Evolutionary conservation across 2,329 filamentous ascomycete genomes (phyloP), one percentile per base, ranked within the genome.

Genomic region (Alternaria hordeiaustralica): DNA sequence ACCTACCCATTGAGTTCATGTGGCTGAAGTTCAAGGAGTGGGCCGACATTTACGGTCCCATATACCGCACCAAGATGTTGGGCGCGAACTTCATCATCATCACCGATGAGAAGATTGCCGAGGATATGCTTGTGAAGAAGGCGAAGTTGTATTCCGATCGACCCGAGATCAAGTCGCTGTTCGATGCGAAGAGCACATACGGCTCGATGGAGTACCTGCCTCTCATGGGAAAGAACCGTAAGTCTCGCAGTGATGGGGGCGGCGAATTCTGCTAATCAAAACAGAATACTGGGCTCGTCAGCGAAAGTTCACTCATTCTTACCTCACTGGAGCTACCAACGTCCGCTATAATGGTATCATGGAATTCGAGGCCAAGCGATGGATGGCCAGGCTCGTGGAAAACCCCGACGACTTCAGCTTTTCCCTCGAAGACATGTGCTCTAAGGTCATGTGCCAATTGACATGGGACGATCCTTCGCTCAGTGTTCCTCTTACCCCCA

Each of bases 151-250:
- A 86, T 72, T 86, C 84, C 4, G 85, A 87, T 67, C 78, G 85
- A 28, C 77, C 84, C n/a, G 75, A 79, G 58, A 82, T 87, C 53
- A 81, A 80, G 62, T 86, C 84, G 0, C 71, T 87, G 30, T 84
- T 86, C 60, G 85, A 87, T 70, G 84, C 85, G 0, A 87, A 87
- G 75, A 86, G 84, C 65, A 84, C 83, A 1, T 69, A 84, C 71
- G 85, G 85, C 3, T 86, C 85, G 1, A 86, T 86, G 85, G 85
- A 86, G 61, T 87, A 87, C 61, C 79, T 87, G 3, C 85, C 85
- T 5, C 71, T 87, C 45, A 87, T 87, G 85, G 85, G 85, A 51
- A 84, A 82, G 74, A 87, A 87, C 66, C 78, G 85, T 86, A 76
- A 74, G 84, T 71, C n/a, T 18, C 9, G 6, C 18, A 5, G 13